Conservation (phyloP, 805 yeast genomes). For the Spathaspora passalidarum region DNA sequence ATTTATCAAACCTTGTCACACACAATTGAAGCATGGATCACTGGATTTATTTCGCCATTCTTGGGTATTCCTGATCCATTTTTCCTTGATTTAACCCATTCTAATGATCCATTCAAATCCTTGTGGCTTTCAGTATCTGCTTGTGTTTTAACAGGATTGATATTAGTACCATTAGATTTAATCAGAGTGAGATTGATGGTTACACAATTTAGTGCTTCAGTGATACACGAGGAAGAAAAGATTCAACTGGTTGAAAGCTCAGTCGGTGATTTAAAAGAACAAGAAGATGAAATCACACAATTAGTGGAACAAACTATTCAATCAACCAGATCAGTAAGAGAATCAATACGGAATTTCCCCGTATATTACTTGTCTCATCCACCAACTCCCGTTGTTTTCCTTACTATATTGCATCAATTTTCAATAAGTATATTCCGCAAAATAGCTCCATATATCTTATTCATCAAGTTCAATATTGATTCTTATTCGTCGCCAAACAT, state of each 20-base stretch:
- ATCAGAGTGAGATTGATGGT: slow-evolving; percentile 76
- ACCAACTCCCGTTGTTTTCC: slow-evolving; percentile 30
- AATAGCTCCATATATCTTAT: slow-evolving; percentile 63
- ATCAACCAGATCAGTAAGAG: slow-evolving; percentile 64
- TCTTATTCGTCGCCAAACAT: slow-evolving; percentile 58
- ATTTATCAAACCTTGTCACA: slow-evolving; percentile 69
- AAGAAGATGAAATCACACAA: background rate
- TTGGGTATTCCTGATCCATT: slow-evolving; percentile 85
- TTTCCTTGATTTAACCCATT: slow-evolving; percentile 76
- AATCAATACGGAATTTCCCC: slow-evolving; percentile 62
- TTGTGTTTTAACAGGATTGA: slow-evolving; percentile 64
- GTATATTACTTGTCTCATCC: slow-evolving; percentile 55
- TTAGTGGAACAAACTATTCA: background rate
- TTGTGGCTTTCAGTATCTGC: slow-evolving; percentile 67
- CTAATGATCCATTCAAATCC: slow-evolving; percentile 72
- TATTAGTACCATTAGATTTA: slow-evolving; percentile 77
- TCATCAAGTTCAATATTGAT: slow-evolving; percentile 62
- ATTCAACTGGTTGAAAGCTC: background rate
- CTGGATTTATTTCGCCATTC: slow-evolving; percentile 81
- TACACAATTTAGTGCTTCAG: slow-evolving; percentile 50
- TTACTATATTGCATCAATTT: slow-evolving; percentile 61
- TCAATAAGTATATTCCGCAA: slow-evolving; percentile 58
- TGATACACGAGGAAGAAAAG: slow-evolving; percentile 5
- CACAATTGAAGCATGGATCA: slow-evolving; percentile 87
- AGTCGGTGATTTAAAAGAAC: background rate